These are phyloP conservation scores for Xylaria sp. DNA, from an alignment of 2,329 filamentous ascomycete genomes.

Conservation along the genomic window DNA sequence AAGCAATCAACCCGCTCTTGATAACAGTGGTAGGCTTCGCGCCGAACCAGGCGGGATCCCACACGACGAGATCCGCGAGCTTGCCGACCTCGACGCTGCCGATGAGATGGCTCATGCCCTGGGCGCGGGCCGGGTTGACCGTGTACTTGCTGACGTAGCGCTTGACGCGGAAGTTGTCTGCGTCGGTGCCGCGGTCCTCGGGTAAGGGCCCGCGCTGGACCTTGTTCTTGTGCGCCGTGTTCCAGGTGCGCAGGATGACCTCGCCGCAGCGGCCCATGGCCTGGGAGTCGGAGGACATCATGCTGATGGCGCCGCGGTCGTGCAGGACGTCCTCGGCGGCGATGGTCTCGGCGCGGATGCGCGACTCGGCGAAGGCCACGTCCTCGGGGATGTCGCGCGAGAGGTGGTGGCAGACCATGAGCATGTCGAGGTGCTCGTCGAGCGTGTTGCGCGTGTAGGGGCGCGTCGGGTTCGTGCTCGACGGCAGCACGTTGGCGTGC, in stretches of 20 bases:
- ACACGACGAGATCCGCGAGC: slow-evolving; percentile 87
- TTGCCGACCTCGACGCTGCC: slow-evolving; percentile 91
- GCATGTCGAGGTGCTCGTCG: slow-evolving; percentile 96
- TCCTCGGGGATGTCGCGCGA: slow-evolving; percentile 94
- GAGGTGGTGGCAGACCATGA: slow-evolving; percentile 97
- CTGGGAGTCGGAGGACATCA: slow-evolving; percentile 97
- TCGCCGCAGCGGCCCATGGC: slow-evolving; percentile 97
- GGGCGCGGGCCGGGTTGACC: slow-evolving; percentile 89
- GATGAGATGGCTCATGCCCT: slow-evolving; percentile 88
- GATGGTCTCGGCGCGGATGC: slow-evolving; percentile 95
- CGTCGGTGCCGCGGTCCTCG: slow-evolving; percentile 81
- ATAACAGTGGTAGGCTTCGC: slow-evolving; percentile 84
- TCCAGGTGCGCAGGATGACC: slow-evolving; percentile 92
- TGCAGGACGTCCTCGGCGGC: slow-evolving; percentile 96
- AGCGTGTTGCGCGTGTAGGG: slow-evolving; percentile 93
- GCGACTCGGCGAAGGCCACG: slow-evolving; percentile 92
- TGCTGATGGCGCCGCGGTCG: slow-evolving; percentile 92
- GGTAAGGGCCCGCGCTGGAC: slow-evolving; percentile 78
- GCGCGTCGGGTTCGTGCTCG: slow-evolving; percentile 90
- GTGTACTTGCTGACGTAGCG: slow-evolving; percentile 96
- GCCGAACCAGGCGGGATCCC: slow-evolving; percentile 87
- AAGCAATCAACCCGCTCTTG: slow-evolving; percentile 88
- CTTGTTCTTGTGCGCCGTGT: slow-evolving; percentile 98
- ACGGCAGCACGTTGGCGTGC: slow-evolving; percentile 86
- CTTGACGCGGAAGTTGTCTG: slow-evolving; percentile 93